Percentiles rank a stretch among this genome's conserved stretches.
phyloP scores from a whole-genome alignment of 2,329 filamentous ascomycete genomes.

The Dothideomycetes sp. region DNA sequence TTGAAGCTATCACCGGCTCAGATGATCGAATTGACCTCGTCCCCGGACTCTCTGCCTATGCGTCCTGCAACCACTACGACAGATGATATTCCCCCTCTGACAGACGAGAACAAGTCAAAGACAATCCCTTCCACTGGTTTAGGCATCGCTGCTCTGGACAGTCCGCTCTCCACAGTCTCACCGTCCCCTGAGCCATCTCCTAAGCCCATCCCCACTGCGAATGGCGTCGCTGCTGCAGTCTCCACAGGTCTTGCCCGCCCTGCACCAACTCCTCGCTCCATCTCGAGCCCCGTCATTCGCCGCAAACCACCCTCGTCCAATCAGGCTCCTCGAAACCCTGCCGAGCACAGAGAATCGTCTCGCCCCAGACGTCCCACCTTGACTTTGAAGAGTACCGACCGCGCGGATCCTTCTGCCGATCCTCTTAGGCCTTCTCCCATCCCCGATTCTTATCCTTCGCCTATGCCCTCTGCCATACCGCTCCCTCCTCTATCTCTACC shows the following conservation, averaged over 20 bases:
- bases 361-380: constrained; percentile 18
- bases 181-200: constrained; percentile 18
- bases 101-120: constrained; percentile 10
- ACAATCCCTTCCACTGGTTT: neutral
- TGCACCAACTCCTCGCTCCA: constrained; percentile 21
- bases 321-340: constrained; percentile 13
- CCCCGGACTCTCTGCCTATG: constrained; percentile 46
- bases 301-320: constrained; percentile 25
- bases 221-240: neutral
- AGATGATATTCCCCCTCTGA: constrained; percentile 24
- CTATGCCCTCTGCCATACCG: constrained; percentile 46
- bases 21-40: constrained; percentile 46
- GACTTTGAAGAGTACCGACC: constrained; percentile 28
- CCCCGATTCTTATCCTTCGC: constrained; percentile 39
- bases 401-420: constrained; percentile 13
- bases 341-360: constrained; percentile 5
- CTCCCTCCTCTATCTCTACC: constrained; percentile 55
- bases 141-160: neutral
- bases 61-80: constrained; percentile 31
- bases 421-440: constrained; percentile 24
- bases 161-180: neutral
- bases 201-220: constrained; percentile 20
- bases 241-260: neutral
- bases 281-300: constrained; percentile 29
- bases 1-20: constrained; percentile 46